These are phyloP conservation scores for Talaromyces sp. DNA, from an alignment of 2,329 filamentous ascomycete species.

Conservation along the genomic window DNA sequence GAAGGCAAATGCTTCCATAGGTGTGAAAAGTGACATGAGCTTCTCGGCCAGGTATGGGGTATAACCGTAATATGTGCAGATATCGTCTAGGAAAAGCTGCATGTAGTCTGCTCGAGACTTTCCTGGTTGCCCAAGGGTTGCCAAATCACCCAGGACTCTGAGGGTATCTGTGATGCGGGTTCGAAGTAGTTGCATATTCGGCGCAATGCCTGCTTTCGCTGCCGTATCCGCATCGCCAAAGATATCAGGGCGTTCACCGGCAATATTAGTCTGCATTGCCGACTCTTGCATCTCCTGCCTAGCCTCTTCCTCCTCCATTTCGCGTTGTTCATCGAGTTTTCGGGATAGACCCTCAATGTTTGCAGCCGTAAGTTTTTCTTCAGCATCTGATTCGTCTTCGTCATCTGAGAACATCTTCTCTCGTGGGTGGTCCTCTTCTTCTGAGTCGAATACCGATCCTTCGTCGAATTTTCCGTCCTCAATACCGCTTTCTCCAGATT, in stretches of 20 bases:
- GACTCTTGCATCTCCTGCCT: constrained; percentile 80
- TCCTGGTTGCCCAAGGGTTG: constrained; percentile 71
- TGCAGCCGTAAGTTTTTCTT: constrained; percentile 87
- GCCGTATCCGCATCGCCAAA: constrained; percentile 55
- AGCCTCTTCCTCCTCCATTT: constrained; percentile 74
- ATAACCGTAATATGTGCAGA: constrained; percentile 96
- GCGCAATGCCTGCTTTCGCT: constrained; percentile 62
- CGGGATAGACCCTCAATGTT: constrained; percentile 90
- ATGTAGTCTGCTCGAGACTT: constrained; percentile 86
- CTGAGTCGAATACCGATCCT: constrained; percentile 66
- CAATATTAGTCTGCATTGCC: constrained; percentile 89
- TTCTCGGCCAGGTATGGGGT: constrained; percentile 93
- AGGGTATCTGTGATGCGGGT: constrained; percentile 89
- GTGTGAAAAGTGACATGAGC: constrained; percentile 85
- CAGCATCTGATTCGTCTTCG: constrained; percentile 78
- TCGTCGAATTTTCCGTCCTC: constrained; percentile 47
- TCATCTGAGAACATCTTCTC: constrained; percentile 90
- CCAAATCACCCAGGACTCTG: constrained; percentile 83
- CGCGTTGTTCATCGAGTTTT: constrained; percentile 72
- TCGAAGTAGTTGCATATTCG: constrained; percentile 83
- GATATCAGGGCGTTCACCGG: constrained; percentile 64
- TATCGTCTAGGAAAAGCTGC: constrained; percentile 77
- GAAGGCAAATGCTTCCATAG: constrained; percentile 92
- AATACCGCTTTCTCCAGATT: constrained; percentile 47
- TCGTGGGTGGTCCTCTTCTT: constrained; percentile 49